Base-by-base conservation (phyloP, 176 grass and related monocot genomes). In the Hordeum vulgare region DNA sequence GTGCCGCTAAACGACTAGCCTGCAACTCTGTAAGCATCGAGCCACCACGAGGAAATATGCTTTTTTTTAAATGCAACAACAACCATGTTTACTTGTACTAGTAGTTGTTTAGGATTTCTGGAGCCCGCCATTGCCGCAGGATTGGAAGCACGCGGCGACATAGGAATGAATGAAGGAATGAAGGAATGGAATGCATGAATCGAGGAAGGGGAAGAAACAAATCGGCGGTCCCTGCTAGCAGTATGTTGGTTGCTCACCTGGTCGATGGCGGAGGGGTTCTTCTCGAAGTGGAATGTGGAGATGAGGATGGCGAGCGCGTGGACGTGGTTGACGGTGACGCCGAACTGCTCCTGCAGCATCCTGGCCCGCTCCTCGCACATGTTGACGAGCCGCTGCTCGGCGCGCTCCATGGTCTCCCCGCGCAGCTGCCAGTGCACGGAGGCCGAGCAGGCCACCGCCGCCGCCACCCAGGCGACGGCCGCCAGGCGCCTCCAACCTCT, bases 311-410 rank as follows among this genome's bases (percentile, higher is more conserved):
- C 89, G 80, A 98, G 91, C 1, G 96, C 96, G 59, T 88, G 96
- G 54, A 98, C 89, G 78, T 98, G 93, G 83, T 95, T 95, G 87
- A 98, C 89, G 84, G 90, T 98, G 77, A 93, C 87, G 18, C 93
- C 93, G 75, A 98, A 98, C 80, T 95, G 96, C 85, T 98, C 96
- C 90, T 95, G 96, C 71, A 98, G 80, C 96, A 95, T 98, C 88
- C 96, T 89, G 44, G 96, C 93, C 53, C 96, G 80, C 86, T 98
- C 96, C 47, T 98, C 93, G 77, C 96, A 98, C 93, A 98, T 95
- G 90, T 80, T 95, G 62, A 78, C 64, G 51, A 98, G 89, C 11
- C 87, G 80, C 66, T 92, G 89, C 71, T 95, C 89, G 2, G 96
- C 96, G 57, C 88, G 88, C 25, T 83, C 83, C 91, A 94, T 87